Evolutionary conservation across 345 rosid species (phyloP).

Genomic region (Citrus inodora): DNA sequence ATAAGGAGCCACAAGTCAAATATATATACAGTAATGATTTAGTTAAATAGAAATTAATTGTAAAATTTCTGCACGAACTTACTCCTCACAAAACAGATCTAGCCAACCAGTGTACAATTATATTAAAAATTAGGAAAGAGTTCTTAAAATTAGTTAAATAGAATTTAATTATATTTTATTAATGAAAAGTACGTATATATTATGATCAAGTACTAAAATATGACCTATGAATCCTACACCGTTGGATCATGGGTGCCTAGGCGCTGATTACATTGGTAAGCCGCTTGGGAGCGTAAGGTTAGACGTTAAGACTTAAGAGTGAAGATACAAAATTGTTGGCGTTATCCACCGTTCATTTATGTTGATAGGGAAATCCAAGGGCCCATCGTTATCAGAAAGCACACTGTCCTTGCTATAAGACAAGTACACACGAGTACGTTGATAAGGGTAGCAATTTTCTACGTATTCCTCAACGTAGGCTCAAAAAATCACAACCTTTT

Average conservation of each 20-base stretch:
- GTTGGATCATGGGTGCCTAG: not conserved
- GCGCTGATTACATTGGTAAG: not conserved
- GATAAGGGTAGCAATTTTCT: not conserved
- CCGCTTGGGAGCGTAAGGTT: not conserved
- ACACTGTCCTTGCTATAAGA: not conserved
- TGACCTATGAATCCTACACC: no score
- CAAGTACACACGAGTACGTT: not conserved
- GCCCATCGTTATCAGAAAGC: not conserved
- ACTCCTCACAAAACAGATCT: not conserved
- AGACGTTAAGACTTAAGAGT: no score
- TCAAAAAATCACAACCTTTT: not conserved
- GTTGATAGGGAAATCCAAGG: not conserved
- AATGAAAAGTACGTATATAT: no score
- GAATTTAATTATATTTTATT: no score
- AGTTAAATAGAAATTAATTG: no score
- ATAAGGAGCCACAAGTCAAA: no score
- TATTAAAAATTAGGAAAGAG: no score
- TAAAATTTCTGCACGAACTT: not conserved
- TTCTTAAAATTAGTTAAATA: no score
- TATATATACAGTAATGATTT: no score
- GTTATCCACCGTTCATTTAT: constrained; percentile 4
- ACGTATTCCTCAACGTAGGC: not conserved
- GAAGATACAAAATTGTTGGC: not conserved
- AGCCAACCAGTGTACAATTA: not conserved
- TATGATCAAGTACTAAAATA: no score